Conservation (phyloP, 2,329 filamentous ascomycete species). For the Microascus cirrosus region DNA sequence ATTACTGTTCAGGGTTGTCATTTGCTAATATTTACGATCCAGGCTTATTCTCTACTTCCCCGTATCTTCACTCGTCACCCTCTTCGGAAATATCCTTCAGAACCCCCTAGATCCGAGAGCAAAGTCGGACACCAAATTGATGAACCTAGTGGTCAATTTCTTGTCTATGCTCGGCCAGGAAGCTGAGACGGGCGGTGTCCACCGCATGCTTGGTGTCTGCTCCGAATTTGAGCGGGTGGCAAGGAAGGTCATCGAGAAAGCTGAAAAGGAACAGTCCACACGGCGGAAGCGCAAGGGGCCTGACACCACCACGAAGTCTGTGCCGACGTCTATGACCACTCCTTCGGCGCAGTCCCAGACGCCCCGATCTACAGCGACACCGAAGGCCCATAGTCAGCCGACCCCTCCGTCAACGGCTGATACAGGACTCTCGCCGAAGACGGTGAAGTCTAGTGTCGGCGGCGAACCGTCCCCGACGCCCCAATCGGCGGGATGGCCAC, state of each 20-base stretch:
- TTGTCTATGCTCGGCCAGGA: slow-evolving; percentile 81
- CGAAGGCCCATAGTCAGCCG: slow-evolving; percentile 14
- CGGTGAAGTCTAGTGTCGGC: slow-evolving; percentile 18
- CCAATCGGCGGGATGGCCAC: slow-evolving; percentile 32
- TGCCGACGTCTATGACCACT: slow-evolving; percentile 10
- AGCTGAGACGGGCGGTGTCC: slow-evolving; percentile 79
- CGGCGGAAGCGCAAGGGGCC: slow-evolving; percentile 76
- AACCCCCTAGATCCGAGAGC: slow-evolving; percentile 86
- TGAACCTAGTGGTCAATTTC: slow-evolving; percentile 89
- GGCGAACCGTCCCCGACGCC: slow-evolving; percentile 32
- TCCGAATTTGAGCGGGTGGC: slow-evolving; percentile 96
- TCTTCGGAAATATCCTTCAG: slow-evolving; percentile 94
- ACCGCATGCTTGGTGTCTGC: slow-evolving; percentile 87
- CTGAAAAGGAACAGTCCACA: slow-evolving; percentile 71
- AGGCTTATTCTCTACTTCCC: slow-evolving; percentile 94
- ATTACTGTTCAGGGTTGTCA: not conserved
- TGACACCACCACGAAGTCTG: slow-evolving; percentile 21
- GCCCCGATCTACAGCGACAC: slow-evolving; percentile 14
- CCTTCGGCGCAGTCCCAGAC: slow-evolving; percentile 15
- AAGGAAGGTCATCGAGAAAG: slow-evolving; percentile 79
- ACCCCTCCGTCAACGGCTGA: slow-evolving; percentile 14
- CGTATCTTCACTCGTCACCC: slow-evolving; percentile 83
- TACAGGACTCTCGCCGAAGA: not conserved
- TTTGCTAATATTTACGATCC: not conserved
- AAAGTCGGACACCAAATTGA: slow-evolving; percentile 77